Evolutionary conservation across 2,329 filamentous ascomycete species (phyloP).

Genomic region (Davidsoniella virescens): DNA sequence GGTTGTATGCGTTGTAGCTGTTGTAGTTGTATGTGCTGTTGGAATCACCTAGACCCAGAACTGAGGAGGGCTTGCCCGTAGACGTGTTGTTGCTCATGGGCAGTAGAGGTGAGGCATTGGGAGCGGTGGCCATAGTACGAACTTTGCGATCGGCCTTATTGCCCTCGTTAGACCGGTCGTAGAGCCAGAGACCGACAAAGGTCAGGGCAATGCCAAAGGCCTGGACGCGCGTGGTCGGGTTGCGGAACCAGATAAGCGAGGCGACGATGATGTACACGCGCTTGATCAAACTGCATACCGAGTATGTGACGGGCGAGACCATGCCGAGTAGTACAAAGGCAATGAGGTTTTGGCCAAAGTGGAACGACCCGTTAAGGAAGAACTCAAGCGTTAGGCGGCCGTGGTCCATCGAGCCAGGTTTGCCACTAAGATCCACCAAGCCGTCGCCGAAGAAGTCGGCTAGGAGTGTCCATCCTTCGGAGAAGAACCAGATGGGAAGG

Average conservation of each 20-base stretch:
- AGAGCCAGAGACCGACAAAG: conserved; percentile 83
- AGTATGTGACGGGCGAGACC: conserved; percentile 93
- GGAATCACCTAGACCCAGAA: neutral
- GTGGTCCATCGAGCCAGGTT: conserved; percentile 56
- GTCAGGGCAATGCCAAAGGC: conserved; percentile 75
- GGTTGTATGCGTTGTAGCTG: neutral
- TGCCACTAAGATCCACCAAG: conserved; percentile 43
- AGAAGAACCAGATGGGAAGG: conserved; percentile 81
- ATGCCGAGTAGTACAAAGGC: conserved; percentile 85
- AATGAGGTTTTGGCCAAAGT: conserved; percentile 91
- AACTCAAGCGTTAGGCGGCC: conserved; percentile 68
- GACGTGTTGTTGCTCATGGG: conserved; percentile 33
- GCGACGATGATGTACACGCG: conserved; percentile 93
- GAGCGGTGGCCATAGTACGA: conserved; percentile 38
- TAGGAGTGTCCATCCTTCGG: conserved; percentile 65
- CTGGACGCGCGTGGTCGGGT: conserved; percentile 68
- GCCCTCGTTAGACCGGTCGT: conserved; percentile 79
- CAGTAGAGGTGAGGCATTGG: conserved; percentile 36
- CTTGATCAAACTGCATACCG: conserved; percentile 89
- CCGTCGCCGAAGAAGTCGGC: conserved; percentile 68
- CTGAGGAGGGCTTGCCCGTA: neutral
- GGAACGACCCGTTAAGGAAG: conserved; percentile 90
- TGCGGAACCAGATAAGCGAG: conserved; percentile 92
- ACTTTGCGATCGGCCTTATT: conserved; percentile 76
- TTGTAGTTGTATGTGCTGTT: too few species aligned